A percentile compares a stretch with the other conserved stretches of the same genome.
These are phyloP conservation scores for Lumnitzera racemosa DNA, from an alignment of 345 rosid species.

Conservation along the genomic window DNA sequence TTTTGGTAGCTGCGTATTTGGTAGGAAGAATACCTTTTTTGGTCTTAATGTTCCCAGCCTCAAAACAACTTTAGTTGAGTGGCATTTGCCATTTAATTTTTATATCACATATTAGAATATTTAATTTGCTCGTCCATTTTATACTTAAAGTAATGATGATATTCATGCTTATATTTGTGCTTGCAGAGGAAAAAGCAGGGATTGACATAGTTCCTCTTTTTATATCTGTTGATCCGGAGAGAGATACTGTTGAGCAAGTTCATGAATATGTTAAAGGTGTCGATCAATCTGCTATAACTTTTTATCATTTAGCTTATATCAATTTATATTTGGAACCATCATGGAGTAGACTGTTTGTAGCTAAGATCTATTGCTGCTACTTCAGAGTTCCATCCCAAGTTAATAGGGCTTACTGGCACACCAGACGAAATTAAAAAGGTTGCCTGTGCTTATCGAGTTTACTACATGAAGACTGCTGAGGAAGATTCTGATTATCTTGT, in stretches of 20 bases:
- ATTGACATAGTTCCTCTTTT: conserved; percentile 71
- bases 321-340: not conserved
- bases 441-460: conserved; percentile 90
- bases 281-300: conserved; percentile 2
- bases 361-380: not conserved
- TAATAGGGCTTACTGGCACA: conserved; percentile 79
- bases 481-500: conserved; percentile 98
- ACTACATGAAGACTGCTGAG: conserved; percentile 92
- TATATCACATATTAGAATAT: no score
- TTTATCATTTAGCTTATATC: not conserved
- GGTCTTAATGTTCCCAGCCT: no score
- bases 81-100: no score
- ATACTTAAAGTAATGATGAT: no score
- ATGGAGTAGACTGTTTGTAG: not conserved
- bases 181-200: conserved; percentile 65
- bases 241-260: conserved; percentile 91
- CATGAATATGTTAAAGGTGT: conserved; percentile 88
- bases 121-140: no score
- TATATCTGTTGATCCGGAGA: conserved; percentile 94
- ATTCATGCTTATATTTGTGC: conserved; percentile 6
- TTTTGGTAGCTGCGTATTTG: no score
- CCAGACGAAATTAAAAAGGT: conserved; percentile 69
- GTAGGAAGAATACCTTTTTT: no score
- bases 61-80: no score
- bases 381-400: conserved; percentile 83